A percentile compares a stretch with the other conserved stretches of the same genome.
phyloP scores from a whole-genome alignment of 192 early-diverging fungal species.

The Coemansia sp. region DNA sequence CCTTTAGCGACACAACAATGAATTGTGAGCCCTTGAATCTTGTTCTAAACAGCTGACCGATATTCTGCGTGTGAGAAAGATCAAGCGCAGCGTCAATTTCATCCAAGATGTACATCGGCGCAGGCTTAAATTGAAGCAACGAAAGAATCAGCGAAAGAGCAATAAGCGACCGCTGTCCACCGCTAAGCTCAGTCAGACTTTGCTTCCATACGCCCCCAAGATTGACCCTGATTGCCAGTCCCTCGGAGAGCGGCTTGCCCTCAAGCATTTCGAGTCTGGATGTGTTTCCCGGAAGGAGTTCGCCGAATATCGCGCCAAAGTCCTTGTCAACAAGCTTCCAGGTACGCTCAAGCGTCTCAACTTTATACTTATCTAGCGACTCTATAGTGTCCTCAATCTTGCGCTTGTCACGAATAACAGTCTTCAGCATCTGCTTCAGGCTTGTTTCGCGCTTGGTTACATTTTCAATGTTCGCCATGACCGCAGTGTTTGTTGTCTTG shows the following conservation, averaged over 20 bases:
- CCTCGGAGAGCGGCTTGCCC: slow-evolving; percentile 74
- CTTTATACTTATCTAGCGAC: slow-evolving; percentile 87
- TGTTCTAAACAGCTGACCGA: slow-evolving; percentile 88
- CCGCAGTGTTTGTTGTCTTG: slow-evolving; percentile 86
- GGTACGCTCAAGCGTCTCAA: slow-evolving; percentile 83
- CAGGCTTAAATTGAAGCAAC: slow-evolving; percentile 96
- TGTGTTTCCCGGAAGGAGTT: slow-evolving; percentile 89
- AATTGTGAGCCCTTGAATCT: slow-evolving; percentile 97
- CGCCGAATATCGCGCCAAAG: slow-evolving; percentile 96
- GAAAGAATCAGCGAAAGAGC: slow-evolving; percentile 96
- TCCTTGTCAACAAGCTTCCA: slow-evolving; percentile 93
- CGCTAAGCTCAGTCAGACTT: slow-evolving; percentile 93
- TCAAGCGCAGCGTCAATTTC: slow-evolving; percentile 99
- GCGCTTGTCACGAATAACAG: slow-evolving; percentile 88
- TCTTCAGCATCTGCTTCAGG: slow-evolving; percentile 84
- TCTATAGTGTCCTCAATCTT: slow-evolving; percentile 95
- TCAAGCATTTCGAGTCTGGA: slow-evolving; percentile 86
- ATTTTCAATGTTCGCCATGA: slow-evolving; percentile 94
- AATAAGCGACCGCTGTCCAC: slow-evolving; percentile 96
- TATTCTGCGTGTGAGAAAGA: slow-evolving; percentile 98
- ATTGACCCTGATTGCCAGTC: slow-evolving; percentile 93
- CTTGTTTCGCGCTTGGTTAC: slow-evolving; percentile 88
- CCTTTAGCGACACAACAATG: slow-evolving; percentile 97
- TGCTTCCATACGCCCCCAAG: slow-evolving; percentile 98
- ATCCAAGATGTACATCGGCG: slow-evolving; percentile 99